Conservation (phyloP, 2,329 filamentous ascomycete species). For the Ceratocystiopsis brevicomis region DNA sequence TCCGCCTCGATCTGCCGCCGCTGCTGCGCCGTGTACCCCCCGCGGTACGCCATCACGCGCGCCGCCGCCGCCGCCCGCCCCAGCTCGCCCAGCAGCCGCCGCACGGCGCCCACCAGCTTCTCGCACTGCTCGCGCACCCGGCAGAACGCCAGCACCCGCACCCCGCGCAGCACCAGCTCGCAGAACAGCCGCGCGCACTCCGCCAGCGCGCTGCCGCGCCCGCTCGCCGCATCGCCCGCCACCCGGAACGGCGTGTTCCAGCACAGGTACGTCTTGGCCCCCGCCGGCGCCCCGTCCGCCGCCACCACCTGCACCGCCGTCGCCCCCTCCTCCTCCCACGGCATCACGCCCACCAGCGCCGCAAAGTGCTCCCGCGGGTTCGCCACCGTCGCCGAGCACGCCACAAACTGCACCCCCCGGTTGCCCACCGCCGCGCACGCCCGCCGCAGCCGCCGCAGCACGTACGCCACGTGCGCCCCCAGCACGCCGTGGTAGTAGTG, state of each 20-base stretch:
- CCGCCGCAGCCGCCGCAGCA: constrained; percentile 75
- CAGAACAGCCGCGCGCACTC: constrained; percentile 87
- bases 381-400: constrained; percentile 88
- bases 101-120: constrained; percentile 60
- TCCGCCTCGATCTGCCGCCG: constrained; percentile 74
- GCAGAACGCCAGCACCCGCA: constrained; percentile 86
- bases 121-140: constrained; percentile 78
- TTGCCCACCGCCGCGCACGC: constrained; percentile 88
- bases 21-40: constrained; percentile 86
- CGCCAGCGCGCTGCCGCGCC: constrained; percentile 60
- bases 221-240: constrained; percentile 67
- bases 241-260: constrained; percentile 97
- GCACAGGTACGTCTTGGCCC: constrained; percentile 84
- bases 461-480: constrained; percentile 81
- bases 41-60: constrained; percentile 86
- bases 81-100: constrained; percentile 52
- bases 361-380: constrained; percentile 86
- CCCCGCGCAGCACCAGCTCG: constrained; percentile 70
- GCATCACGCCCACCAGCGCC: constrained; percentile 75
- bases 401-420: constrained; percentile 68
- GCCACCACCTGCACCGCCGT: constrained; percentile 52
- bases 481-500: constrained; percentile 95
- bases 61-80: constrained; percentile 57
- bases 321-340: constrained; percentile 16
- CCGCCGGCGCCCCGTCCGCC: constrained; percentile 81